These are phyloP conservation scores for Pluteus cervinus DNA, from an alignment of 768 basidiomycete species.

Conservation along the genomic window DNA sequence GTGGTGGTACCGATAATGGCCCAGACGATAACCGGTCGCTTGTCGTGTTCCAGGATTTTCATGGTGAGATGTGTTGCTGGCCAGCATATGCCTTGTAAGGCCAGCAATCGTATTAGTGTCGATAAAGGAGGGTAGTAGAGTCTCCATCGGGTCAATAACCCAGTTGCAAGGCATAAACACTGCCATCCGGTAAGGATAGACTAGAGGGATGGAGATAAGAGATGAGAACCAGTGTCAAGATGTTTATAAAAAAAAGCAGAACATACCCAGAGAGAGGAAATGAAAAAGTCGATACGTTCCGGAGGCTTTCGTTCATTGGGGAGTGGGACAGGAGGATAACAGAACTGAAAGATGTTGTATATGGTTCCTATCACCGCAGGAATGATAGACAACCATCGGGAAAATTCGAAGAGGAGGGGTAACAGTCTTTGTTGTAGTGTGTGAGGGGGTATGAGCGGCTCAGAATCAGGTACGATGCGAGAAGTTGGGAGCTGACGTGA, in stretches of 20 bases:
- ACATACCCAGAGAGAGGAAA: slow-evolving; percentile 70
- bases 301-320: slow-evolving; percentile 33
- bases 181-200: slow-evolving; percentile 84
- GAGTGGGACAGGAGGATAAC: slow-evolving; percentile 36
- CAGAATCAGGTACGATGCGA: too few relatives aligned
- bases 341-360: slow-evolving; percentile 52
- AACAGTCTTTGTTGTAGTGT: slow-evolving; percentile 41
- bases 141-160: slow-evolving; percentile 85
- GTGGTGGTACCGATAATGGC: slow-evolving; percentile 87
- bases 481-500: too few relatives aligned
- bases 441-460: slow-evolving; percentile 45
- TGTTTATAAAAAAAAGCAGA: slow-evolving; percentile 1
- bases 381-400: slow-evolving; percentile 64
- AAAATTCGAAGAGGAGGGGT: slow-evolving; percentile 62
- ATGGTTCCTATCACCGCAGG: slow-evolving; percentile 65
- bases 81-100: slow-evolving; percentile 89
- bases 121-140: slow-evolving; percentile 85
- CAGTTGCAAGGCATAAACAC: slow-evolving; percentile 82
- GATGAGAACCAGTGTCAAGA: slow-evolving; percentile 3
- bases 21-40: slow-evolving; percentile 84
- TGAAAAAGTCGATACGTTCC: slow-evolving; percentile 55
- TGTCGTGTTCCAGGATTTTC: slow-evolving; percentile 58
- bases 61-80: slow-evolving; percentile 87
- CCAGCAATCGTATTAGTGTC: slow-evolving; percentile 86
- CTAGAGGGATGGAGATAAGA: slow-evolving; percentile 29